Conservation (phyloP, 345 rosid genomes). For the Cardamine occulta region DNA sequence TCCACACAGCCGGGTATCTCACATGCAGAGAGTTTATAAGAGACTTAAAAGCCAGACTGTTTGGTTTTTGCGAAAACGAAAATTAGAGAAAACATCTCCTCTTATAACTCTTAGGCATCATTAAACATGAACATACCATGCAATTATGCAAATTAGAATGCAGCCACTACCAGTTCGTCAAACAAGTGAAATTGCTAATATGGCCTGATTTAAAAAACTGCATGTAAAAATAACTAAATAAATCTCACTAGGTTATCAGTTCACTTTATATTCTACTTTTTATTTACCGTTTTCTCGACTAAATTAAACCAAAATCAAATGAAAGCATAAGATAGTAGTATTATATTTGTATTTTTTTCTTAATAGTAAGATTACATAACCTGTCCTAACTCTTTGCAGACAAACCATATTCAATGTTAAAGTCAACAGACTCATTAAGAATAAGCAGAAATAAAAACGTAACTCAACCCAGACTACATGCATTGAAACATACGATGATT, state of each 20-base stretch:
- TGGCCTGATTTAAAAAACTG: neutral
- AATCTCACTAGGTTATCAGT: conserved; percentile 11
- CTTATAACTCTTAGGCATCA: conserved; percentile 27
- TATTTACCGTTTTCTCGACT: neutral
- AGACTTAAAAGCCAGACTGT: conserved; percentile 17
- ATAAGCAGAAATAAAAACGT: neutral
- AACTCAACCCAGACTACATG: conserved; percentile 6
- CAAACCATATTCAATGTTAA: neutral
- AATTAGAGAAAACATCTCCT: conserved; percentile 8
- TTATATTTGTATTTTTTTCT: neutral
- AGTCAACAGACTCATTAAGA: neutral
- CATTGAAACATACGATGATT: neutral
- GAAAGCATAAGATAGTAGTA: conserved; percentile 14
- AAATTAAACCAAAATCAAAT: conserved; percentile 12
- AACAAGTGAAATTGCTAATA: neutral
- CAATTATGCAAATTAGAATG: neutral
- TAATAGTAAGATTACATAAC: neutral
- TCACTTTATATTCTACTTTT: conserved; percentile 9
- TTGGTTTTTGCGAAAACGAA: neutral
- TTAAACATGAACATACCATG: conserved; percentile 15
- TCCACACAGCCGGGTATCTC: conserved; percentile 68
- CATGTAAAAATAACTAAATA: neutral
- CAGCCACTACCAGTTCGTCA: conserved; percentile 10
- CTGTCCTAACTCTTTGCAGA: conserved; percentile 3
- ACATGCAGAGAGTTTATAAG: conserved; percentile 61